Evolutionary conservation across 1,284 basidiomycete genomes (phyloP), one percentile per base, ranked within the genome.

Genomic region (Ceratobasidium sp.): DNA sequence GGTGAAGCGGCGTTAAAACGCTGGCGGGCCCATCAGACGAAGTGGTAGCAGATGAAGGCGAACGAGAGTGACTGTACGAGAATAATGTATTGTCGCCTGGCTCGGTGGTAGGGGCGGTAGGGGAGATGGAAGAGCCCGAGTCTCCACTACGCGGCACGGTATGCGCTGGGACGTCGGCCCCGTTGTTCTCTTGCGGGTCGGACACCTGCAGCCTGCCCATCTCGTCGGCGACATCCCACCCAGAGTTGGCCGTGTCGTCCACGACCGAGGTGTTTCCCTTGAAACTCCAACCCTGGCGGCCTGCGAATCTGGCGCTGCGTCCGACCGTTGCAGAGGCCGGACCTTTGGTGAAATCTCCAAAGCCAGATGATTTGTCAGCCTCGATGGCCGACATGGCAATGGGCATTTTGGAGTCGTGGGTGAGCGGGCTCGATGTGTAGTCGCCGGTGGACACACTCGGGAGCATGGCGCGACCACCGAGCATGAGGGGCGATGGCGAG

Each of bases 351-450:
- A 59, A 69, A 16, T 69, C 66, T 21, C 53, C 53, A 21, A 69
- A 69, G 53, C 66, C 53, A 12, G 66, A 69, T n/a, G 66, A 56
- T 59, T 69, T 69, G 66, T 69, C 66, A 58, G 66, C 66, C 42
- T 69, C 66, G 54, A 69, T 69, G 66, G 66, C 66, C 36, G 66
- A 69, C 66, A 69, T 69, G 66, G 66, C 46, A 28, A 69, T 40
- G 54, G 66, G 40, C 48, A 58, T 69, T 23, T 44, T 69, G 66
- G 25, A 12, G 48, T 40, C 28, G 63, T 58, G 38, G 61, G 61
- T 8, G 25, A 46, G 60, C 60, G 48, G 48, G 23, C 48, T 49
- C 16, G 48, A 25, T 18, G 18, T 18, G 40, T 18, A 58, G 56
- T 58, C 56, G 56, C 23, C 21, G 53, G 53, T 56, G 49, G 38